A percentile compares a stretch with the other conserved stretches of the same genome.
phyloP scores from a whole-genome alignment of 352 stramenopile species.

The Globisporangium recalcitrans region DNA sequence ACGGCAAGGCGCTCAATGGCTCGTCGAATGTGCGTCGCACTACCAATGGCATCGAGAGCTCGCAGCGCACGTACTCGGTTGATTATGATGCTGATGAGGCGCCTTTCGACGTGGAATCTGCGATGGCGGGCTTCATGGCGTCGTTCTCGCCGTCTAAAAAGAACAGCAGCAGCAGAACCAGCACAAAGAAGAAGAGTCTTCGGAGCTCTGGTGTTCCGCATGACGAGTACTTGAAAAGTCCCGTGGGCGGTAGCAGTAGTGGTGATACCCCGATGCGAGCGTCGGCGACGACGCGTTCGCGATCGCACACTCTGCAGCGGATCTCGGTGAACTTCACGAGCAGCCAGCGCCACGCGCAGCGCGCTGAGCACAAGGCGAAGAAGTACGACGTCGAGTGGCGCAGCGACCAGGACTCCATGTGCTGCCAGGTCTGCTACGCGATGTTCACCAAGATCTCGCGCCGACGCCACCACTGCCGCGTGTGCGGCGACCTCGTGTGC shows the following conservation, averaged over 20 bases:
- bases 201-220: not conserved
- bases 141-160: conserved; percentile 19
- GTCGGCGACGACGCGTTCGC: conserved; percentile 21
- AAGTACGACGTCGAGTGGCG: conserved; percentile 79
- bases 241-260: not conserved
- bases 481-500: conserved; percentile 77
- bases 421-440: conserved; percentile 65
- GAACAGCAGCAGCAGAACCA: not conserved
- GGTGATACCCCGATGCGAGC: conserved; percentile 4
- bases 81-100: conserved; percentile 8
- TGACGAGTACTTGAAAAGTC: not conserved
- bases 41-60: conserved; percentile 5
- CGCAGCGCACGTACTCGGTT: conserved; percentile 10
- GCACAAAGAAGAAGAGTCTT: not conserved
- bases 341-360: conserved; percentile 12
- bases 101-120: conserved; percentile 21
- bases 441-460: conserved; percentile 71
- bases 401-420: conserved; percentile 45
- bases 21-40: not conserved
- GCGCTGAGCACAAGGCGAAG: conserved; percentile 24
- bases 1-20: not conserved
- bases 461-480: conserved; percentile 72
- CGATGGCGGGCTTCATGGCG: conserved; percentile 22
- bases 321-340: conserved; percentile 18
- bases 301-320: conserved; percentile 26